phyloP scores from a whole-genome alignment of 805 yeast species.

The Phaffomyces thermotolerans region DNA sequence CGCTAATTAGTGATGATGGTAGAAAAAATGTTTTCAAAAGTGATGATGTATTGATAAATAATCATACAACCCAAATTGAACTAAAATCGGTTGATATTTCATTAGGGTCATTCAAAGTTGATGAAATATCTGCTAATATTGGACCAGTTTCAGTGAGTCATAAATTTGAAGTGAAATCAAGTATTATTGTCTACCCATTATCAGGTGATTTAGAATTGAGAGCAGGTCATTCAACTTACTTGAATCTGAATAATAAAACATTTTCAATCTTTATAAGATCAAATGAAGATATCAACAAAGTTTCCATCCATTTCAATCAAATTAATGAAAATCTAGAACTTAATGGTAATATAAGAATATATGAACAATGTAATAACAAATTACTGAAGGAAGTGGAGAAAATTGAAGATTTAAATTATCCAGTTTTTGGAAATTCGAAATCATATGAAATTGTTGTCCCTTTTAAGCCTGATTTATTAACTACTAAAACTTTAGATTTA shows the following conservation, averaged over 20 bases:
- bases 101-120: slow-evolving; percentile 29
- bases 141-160: slow-evolving; percentile 23
- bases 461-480: slow-evolving; percentile 22
- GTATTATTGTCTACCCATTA: slow-evolving; percentile 9
- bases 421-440: slow-evolving; percentile 3
- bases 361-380: slow-evolving; percentile 1
- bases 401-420: not conserved
- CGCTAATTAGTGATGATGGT: slow-evolving; percentile 10
- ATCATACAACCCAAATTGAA: slow-evolving; percentile 2
- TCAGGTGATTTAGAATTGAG: slow-evolving; percentile 15
- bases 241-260: slow-evolving; percentile 14
- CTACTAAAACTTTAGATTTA: slow-evolving; percentile 7
- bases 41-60: not conserved
- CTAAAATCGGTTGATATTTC: slow-evolving; percentile 25
- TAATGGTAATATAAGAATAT: not conserved
- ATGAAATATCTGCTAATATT: slow-evolving; percentile 19
- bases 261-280: slow-evolving; percentile 15
- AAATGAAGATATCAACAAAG: slow-evolving; percentile 2
- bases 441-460: slow-evolving; percentile 27
- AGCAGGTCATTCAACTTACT: slow-evolving; percentile 11
- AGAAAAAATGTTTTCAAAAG: slow-evolving; percentile 7
- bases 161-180: slow-evolving; percentile 2
- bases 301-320: slow-evolving; percentile 6
- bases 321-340: slow-evolving; percentile 1
- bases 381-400: not conserved